Conservation (phyloP, 163 green algal genomes). For the Coccomyxa subellipsoidea region DNA sequence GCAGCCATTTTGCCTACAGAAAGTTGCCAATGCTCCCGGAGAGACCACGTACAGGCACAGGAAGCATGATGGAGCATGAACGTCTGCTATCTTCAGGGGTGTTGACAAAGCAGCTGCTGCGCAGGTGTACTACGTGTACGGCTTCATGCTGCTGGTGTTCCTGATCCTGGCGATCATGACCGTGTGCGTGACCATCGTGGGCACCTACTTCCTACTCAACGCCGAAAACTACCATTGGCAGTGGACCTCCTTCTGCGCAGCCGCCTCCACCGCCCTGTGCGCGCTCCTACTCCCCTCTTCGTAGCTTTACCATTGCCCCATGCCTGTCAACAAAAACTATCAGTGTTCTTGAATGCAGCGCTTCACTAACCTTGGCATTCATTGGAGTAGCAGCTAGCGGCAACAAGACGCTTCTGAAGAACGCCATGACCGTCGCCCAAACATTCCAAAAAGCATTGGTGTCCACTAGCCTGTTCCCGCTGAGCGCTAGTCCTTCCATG, state of each 20-base stretch:
- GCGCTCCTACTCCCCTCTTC: neutral
- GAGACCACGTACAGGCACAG: no score
- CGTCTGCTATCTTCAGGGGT: no score
- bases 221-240: slow-evolving; percentile 98
- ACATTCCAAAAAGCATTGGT: neutral
- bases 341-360: neutral
- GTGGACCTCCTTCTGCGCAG: slow-evolving; percentile 91
- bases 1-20: no score
- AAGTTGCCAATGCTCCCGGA: no score
- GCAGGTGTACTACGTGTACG: slow-evolving; percentile 98
- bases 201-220: slow-evolving; percentile 97
- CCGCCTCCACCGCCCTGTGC: slow-evolving; percentile 61
- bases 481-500: no score
- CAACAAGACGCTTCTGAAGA: no score
- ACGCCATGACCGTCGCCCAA: no score
- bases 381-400: no score
- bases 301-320: neutral
- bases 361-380: no score
- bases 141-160: slow-evolving; percentile 97
- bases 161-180: slow-evolving; percentile 93
- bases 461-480: no score
- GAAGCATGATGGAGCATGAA: neutral
- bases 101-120: no score
- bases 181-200: slow-evolving; percentile 90
- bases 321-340: neutral